phyloP scores from a whole-genome alignment of 2,329 filamentous ascomycete genomes.

The Colletotrichum magnum region DNA sequence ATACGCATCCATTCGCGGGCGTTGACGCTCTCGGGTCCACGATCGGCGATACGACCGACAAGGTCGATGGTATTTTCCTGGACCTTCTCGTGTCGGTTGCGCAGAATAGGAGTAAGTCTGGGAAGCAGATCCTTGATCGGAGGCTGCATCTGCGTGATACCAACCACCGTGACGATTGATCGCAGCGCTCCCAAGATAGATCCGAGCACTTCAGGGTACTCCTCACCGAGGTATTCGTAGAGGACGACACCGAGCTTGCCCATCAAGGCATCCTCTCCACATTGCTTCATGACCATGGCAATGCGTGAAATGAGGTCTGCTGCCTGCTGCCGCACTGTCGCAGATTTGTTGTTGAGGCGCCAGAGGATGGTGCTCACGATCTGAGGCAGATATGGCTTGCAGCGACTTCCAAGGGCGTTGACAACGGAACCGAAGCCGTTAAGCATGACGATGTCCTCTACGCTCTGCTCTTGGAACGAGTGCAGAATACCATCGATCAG shows the following conservation, averaged over 20 bases:
- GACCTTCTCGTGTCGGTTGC: slow-evolving; percentile 98
- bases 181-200: slow-evolving; percentile 95
- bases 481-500: slow-evolving; percentile 96
- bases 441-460: slow-evolving; percentile 95
- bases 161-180: slow-evolving; percentile 97
- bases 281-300: slow-evolving; percentile 99
- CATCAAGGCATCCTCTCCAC: slow-evolving; percentile 95
- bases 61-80: slow-evolving; percentile 99
- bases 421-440: slow-evolving; percentile 99
- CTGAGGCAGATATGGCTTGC: slow-evolving; percentile 96
- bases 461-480: slow-evolving; percentile 97
- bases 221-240: slow-evolving; percentile 98
- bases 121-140: slow-evolving; percentile 97
- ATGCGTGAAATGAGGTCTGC: slow-evolving; percentile 97
- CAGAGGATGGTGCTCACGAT: slow-evolving; percentile 97
- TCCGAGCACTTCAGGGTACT: slow-evolving; percentile 97
- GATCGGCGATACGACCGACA: slow-evolving; percentile 96
- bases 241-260: slow-evolving; percentile 94
- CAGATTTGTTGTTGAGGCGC: slow-evolving; percentile 97
- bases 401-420: slow-evolving; percentile 91
- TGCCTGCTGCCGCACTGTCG: slow-evolving; percentile 95
- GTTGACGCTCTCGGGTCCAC: slow-evolving; percentile 95
- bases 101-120: slow-evolving; percentile 95
- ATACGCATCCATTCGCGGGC: slow-evolving; percentile 99
- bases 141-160: slow-evolving; percentile 98